Evolutionary conservation across 2,329 filamentous ascomycete genomes (phyloP), one percentile per base, ranked within the genome.

Genomic region (Rhinocladiella similis): DNA sequence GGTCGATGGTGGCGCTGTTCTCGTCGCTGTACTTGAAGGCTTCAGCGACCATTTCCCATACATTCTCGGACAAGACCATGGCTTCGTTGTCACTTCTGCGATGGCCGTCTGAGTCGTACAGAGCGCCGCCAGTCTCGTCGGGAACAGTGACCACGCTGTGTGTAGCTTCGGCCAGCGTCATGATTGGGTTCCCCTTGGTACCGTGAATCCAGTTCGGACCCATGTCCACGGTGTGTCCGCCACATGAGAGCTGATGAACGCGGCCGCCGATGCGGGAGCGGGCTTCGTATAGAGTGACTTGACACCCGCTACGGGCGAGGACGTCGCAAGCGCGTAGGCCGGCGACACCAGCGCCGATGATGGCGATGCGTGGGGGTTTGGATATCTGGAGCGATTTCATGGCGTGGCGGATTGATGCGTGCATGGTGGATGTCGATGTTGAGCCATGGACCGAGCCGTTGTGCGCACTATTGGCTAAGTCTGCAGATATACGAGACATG

Each of bases 201-300:
- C 83, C 84, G 67, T 87, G 84, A 48, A 86, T 85, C 83, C 83
- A 86, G 61, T 86, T 86, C 1, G 84, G 81, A 2, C 83, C 83
- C 81, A 85, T 69, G 69, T 86, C 83, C 42, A 86, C 77, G 12
- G 75, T 62, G 67, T 82, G 76, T 9, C 78, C 79, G 1, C 73
- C 70, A 7, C 77, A 68, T 49, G 73, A 69, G 50, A 70, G 72
- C 69, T 83, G 81, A 56, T 75, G 77, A 12, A 83, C 82, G 49
- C 84, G 73, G 2, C 84, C 84, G 12, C 84, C 84, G 55, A 85
- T 70, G 18, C 83, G 74, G 67, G 83, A 68, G 53, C 83, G 75
- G 2, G 80, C 84, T 68, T 87, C 84, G 13, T 85, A 71, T 14
- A 86, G 80, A 0, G 83, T 86, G 20, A 86, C 83, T 60, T 75